phyloP scores from a whole-genome alignment of 2,329 filamentous ascomycete genomes.

The Aspergillus terreus region DNA sequence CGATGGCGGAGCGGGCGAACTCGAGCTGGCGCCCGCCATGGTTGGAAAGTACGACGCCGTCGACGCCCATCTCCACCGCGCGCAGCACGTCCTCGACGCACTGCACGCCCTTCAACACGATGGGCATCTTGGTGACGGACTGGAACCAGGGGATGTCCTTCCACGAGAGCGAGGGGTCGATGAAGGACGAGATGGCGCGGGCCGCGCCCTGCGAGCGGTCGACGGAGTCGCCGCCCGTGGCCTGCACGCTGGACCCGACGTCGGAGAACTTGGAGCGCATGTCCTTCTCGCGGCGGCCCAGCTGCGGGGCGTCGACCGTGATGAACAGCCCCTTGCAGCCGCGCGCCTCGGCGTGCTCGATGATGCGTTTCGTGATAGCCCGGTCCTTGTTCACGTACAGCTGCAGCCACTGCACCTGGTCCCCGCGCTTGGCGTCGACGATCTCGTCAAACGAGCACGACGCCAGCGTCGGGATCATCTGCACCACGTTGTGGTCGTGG shows the following conservation, averaged over 20 bases:
- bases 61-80: slow-evolving; percentile 75
- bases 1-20: slow-evolving; percentile 81
- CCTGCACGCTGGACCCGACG: slow-evolving; percentile 76
- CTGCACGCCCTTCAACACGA: slow-evolving; percentile 94
- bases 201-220: slow-evolving; percentile 91
- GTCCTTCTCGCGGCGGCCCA: slow-evolving; percentile 93
- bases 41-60: slow-evolving; percentile 91
- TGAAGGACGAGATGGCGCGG: slow-evolving; percentile 91
- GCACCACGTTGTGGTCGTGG: slow-evolving; percentile 80
- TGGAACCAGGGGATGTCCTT: slow-evolving; percentile 92
- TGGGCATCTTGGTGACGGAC: slow-evolving; percentile 87
- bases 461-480: slow-evolving; percentile 97
- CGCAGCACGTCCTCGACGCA: slow-evolving; percentile 89
- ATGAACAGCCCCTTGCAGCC: slow-evolving; percentile 97
- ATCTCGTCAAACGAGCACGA: slow-evolving; percentile 98
- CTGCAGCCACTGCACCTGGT: slow-evolving; percentile 94
- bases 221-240: slow-evolving; percentile 59
- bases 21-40: slow-evolving; percentile 94
- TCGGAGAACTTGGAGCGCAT: slow-evolving; percentile 93
- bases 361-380: slow-evolving; percentile 81
- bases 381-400: slow-evolving; percentile 97
- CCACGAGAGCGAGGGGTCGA: slow-evolving; percentile 92
- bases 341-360: slow-evolving; percentile 83
- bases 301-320: slow-evolving; percentile 94
- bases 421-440: slow-evolving; percentile 72